Evolutionary conservation across 2,329 filamentous ascomycete species (phyloP), one percentile per base, ranked within the genome.

Genomic region (Nemania serpens): DNA sequence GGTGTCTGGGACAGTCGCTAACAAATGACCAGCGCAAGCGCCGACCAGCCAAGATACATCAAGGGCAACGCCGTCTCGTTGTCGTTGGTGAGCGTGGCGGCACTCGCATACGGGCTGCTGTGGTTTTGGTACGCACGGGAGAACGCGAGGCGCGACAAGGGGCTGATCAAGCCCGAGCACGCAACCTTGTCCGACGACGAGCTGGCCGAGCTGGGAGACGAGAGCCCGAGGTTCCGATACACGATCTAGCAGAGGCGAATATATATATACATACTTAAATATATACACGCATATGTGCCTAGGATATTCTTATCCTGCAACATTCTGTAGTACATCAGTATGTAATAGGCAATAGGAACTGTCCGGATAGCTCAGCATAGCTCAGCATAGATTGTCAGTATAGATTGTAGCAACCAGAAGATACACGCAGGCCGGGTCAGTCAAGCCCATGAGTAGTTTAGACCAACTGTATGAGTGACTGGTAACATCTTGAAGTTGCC

Each of bases 31-130:
- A 83, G 81, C 65, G 76, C 79, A 4, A 76, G 71, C 12, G 58
- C 61, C 0, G 83, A 87, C 50, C 78, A 73, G 0, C 86, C 86
- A 1, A 79, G 84, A n/a, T 89, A 85, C 69, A 76, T 85, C 39
- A 79, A 79, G 36, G 87, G 87, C 5, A 86, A 90, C 68, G 85
- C 84, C 1, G 79, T 88, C 10, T 87, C 84, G 3, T 74, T 89
- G 47, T 77, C 79, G 25, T 77, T 89, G 74, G 84, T 87, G 0
- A 83, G 76, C 2, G 76, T 87, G 67, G 79, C 84, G 1, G 80
- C 79, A 0, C 50, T 80, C 29, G 74, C 86, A 4, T 88, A 84
- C 67, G 79, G 73, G 2, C 74, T 82, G 29, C 77, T 88, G 75
- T 86, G 81, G 81, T 74, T 78, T 62, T 84, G 79, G 75, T 84